Evolutionary conservation across 345 rosid genomes (phyloP), one percentile per base, ranked within the genome.

Genomic region (Melaleuca quinquenervia): DNA sequence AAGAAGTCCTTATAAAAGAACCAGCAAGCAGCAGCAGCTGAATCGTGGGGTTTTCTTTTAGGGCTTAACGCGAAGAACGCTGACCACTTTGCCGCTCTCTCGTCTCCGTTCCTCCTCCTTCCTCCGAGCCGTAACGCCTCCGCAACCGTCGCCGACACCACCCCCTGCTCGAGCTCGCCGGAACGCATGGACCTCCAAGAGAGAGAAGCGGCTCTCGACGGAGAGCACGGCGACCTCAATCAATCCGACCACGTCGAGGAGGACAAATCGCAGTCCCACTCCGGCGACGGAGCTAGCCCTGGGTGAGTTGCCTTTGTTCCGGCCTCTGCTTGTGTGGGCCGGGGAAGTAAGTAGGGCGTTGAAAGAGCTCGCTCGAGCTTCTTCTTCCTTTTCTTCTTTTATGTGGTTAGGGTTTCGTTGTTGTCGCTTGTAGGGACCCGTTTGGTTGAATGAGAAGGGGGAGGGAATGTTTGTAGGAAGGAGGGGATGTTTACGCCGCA

Each of bases 221-320:
- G 84, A 1, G 60, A 82, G 9, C 45, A 49, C 45, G 54, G 41
- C 26, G 86, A 82, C 84, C 56, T 29, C 52, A 50, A 62, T 44
- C 86, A 53, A 49, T 50, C 24, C 53, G 82, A 84, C 27, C 78
- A 84, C 56, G 55, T 50, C 82, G 86, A 84, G 54, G 86, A 84
- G 27, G 86, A 84, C 82, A 84, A 84, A 50, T 84, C 86, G 74
- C 85, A 76, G 21, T 84, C 84, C 20, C 88, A 53, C 78, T 32
- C 84, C 54, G 88, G 86, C 41, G 85, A 87, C 54, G 86, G 88
- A 49, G 88, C 88, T 54, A 87, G 88, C 85, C 84, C 86, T 36
- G 88, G 88, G 88, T 87, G 58, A 83, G 51, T 54, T 70, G 7
- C 21, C 51, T 29, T 36, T 48, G 10, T 82, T 60, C 20, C 50